A percentile compares a stretch with the other conserved stretches of the same genome.
These are phyloP conservation scores for Trifolium repens DNA, from an alignment of 306 rosid genomes.

Conservation along the genomic window DNA sequence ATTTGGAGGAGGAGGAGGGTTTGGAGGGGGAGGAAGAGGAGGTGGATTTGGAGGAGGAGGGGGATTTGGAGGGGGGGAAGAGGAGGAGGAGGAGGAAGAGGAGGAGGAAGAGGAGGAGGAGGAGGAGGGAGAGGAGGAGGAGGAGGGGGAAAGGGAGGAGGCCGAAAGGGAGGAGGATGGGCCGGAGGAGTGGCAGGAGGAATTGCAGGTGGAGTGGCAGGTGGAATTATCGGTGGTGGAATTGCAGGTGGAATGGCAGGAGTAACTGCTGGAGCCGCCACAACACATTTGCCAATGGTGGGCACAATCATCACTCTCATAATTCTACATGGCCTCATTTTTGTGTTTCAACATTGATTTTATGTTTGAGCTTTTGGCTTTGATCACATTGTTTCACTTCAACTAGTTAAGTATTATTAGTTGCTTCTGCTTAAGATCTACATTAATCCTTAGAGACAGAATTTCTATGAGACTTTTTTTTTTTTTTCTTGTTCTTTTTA, in stretches of 20 bases:
- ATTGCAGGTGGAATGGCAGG: no score
- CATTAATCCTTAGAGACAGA: no score
- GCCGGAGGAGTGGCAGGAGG: neutral
- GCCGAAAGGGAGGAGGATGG: neutral
- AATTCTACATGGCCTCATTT: slow-evolving; percentile 13
- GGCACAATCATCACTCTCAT: neutral
- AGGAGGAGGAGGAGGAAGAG: no score
- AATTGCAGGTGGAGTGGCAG: neutral
- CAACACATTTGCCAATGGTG: neutral
- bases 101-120: no score
- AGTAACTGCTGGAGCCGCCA: no score
- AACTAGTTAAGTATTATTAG: neutral
- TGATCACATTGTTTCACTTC: slow-evolving; percentile 17
- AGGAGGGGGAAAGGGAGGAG: neutral
- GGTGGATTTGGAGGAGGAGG: no score
- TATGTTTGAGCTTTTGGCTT: slow-evolving; percentile 17
- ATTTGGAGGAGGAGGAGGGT: no score
- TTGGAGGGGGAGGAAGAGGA: neutral
- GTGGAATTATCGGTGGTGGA: neutral
- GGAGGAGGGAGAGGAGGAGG: neutral
- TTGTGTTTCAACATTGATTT: slow-evolving; percentile 8
- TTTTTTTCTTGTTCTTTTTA: no score
- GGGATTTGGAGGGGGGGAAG: no score
- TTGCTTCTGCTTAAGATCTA: neutral
- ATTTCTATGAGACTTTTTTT: no score